Evolutionary conservation across 2,329 filamentous ascomycete genomes (phyloP), one percentile per base, ranked within the genome.

Genomic region (Beauveria asiatica): DNA sequence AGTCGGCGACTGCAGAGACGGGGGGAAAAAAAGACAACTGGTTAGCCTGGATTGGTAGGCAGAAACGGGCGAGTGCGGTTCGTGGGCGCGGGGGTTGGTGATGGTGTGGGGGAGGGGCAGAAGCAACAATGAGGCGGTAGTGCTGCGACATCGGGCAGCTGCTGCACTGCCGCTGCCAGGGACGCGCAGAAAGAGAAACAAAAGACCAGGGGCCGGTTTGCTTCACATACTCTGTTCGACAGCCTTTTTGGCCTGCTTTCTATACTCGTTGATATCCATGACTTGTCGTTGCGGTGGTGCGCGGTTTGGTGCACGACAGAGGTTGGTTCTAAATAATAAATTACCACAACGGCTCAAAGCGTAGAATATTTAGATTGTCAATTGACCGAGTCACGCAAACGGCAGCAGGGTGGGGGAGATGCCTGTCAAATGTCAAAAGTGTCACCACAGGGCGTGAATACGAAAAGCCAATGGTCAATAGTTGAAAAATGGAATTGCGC

Each of bases 241-340:
- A 62, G 88, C 87, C 61, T 86, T 83, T 64, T 90, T 83, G 49
- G 90, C 92, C 64, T 90, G 90, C 62, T 84, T 77, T 64, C 85
- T 82, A 74, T 96, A 97, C 68, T 93, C 83, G 60, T 86, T 78
- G 30, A 86, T 85, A 69, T 96, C 85, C 92, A 96, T 96, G 13
- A n/a, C 21, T 30, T 60, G 19, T 59, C 7, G 52, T 19, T 27
- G 27, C 10, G 16, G 23, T 23, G 30, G 30, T 60, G 41, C 19
- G 41, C 25, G 25, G 33, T 45, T 45, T 19, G 16, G 19, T 11
- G 19, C n/a, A 19, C n/a, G 17, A 23, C 44, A 19, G 44, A 45
- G 7, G 9, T 19, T 21, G 21, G 33, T 5, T n/a, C 21, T 53
- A 42, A 52, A 39, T 39, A n/a, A n/a, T n/a, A n/a, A n/a, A n/a